Conservation (phyloP, 2,329 filamentous ascomycete species). For the Bipolaris victoriae region DNA sequence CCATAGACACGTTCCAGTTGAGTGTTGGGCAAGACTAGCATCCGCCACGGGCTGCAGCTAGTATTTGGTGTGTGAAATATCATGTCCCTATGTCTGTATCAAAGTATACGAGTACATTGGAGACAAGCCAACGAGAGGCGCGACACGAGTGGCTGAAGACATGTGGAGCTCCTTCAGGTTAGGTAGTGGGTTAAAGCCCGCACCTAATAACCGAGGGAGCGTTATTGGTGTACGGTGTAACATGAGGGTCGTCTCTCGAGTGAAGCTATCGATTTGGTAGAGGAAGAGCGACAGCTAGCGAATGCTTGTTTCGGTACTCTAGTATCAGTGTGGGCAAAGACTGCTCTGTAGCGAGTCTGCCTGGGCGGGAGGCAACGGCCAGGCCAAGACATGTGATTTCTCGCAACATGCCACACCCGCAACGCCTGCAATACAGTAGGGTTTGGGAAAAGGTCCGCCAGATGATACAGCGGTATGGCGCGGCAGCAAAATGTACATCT, state of each 20-base stretch:
- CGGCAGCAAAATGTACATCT: slow-evolving; percentile 11
- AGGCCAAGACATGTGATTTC: slow-evolving; percentile 2
- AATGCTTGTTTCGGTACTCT: too few species aligned
- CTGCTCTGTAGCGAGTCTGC: neutral
- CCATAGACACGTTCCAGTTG: neutral
- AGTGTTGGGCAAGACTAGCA: neutral
- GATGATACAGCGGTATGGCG: neutral
- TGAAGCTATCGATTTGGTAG: neutral
- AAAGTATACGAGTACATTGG: neutral
- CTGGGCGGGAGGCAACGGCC: neutral
- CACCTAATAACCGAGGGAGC: neutral
- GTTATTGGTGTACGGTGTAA: neutral
- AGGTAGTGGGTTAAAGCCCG: neutral
- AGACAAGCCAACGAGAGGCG: neutral
- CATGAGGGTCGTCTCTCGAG: neutral
- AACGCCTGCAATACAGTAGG: neutral
- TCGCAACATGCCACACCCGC: neutral
- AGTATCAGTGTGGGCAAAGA: neutral
- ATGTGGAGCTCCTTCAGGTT: neutral
- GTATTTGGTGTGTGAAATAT: neutral
- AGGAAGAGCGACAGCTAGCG: neutral
- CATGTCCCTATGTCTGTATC: neutral
- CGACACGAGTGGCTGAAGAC: neutral
- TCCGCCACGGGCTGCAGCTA: neutral
- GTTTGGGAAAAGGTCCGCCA: neutral